Evolutionary conservation across 768 basidiomycete genomes (phyloP).

Genomic region (Hygrophoropsis aurantiaca): DNA sequence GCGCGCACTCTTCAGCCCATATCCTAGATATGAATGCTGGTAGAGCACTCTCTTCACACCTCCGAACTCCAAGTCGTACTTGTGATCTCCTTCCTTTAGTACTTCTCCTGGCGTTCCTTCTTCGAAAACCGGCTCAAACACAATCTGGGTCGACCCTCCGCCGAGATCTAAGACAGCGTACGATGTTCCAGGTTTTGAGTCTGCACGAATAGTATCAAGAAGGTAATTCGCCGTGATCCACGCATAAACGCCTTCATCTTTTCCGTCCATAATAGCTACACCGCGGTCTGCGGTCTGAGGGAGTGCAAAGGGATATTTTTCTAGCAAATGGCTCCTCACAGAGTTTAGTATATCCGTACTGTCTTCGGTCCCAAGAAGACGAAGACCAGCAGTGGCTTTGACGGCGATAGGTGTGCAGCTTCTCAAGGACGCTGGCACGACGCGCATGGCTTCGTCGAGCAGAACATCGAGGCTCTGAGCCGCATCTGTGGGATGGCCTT

Average conservation of each 20-base stretch:
- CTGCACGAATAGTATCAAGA: constrained; percentile 66
- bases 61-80: constrained; percentile 79
- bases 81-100: constrained; percentile 85
- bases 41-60: constrained; percentile 75
- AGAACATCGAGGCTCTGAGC: constrained; percentile 78
- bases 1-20: constrained; percentile 89
- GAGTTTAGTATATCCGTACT: constrained; percentile 73
- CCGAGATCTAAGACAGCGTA: constrained; percentile 96
- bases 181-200: constrained; percentile 47
- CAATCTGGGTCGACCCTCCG: constrained; percentile 96
- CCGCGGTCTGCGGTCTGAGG: constrained; percentile 54
- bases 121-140: constrained; percentile 81
- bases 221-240: constrained; percentile 99
- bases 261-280: constrained; percentile 91
- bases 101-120: constrained; percentile 30
- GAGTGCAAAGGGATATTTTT: constrained; percentile 67
- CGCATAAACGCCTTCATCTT: constrained; percentile 96
- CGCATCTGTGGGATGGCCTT: constrained; percentile 59
- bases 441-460: constrained; percentile 74
- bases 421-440: constrained; percentile 64
- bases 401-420: constrained; percentile 86
- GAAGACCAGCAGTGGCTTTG: constrained; percentile 89
- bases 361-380: constrained; percentile 63
- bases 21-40: constrained; percentile 97
- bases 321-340: constrained; percentile 58